A percentile compares a stretch with the other conserved stretches of the same genome.
phyloP scores from a whole-genome alignment of 768 basidiomycete genomes.

The Lentinula sp. region DNA sequence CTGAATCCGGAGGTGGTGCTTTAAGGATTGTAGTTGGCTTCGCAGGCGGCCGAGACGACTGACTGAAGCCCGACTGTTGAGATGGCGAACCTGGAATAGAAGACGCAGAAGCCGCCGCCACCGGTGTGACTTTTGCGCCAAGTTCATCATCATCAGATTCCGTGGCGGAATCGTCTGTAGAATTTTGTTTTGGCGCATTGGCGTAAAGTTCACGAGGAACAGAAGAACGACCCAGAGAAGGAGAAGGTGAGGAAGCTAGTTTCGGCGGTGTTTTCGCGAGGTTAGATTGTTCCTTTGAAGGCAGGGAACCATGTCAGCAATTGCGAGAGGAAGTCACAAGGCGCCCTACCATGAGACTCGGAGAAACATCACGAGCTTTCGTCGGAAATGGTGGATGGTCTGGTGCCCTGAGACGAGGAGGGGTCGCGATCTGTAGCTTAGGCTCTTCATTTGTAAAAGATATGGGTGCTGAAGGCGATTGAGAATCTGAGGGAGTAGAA shows the following conservation, averaged over 20 bases:
- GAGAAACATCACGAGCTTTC: conserved; percentile 2
- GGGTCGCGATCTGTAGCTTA: conserved; percentile 25
- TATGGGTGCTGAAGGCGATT: conserved; percentile 40
- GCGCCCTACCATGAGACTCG: background rate
- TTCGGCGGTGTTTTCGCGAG: background rate
- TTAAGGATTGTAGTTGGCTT: conserved; percentile 17
- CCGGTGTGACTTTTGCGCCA: background rate
- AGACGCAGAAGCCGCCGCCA: background rate
- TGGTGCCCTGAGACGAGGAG: conserved; percentile 9
- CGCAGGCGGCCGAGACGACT: conserved; percentile 7
- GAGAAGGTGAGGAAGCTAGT: background rate
- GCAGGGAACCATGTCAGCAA: background rate
- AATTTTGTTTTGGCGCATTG: conserved; percentile 5
- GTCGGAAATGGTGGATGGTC: conserved; percentile 12
- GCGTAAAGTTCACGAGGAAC: background rate
- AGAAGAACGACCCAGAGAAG: background rate
- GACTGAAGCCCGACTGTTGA: conserved; percentile 5
- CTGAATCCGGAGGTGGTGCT: conserved; percentile 34
- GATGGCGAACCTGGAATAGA: conserved; percentile 7
- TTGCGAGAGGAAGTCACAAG: conserved; percentile 4
- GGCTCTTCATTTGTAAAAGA: conserved; percentile 38
- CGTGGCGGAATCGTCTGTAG: conserved; percentile 38
- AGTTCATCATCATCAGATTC: conserved; percentile 23
- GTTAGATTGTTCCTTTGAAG: background rate
- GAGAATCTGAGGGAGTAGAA: conserved; percentile 11